Conservation (phyloP, 2,329 filamentous ascomycete species). For the Talaromyces amestolkiae region DNA sequence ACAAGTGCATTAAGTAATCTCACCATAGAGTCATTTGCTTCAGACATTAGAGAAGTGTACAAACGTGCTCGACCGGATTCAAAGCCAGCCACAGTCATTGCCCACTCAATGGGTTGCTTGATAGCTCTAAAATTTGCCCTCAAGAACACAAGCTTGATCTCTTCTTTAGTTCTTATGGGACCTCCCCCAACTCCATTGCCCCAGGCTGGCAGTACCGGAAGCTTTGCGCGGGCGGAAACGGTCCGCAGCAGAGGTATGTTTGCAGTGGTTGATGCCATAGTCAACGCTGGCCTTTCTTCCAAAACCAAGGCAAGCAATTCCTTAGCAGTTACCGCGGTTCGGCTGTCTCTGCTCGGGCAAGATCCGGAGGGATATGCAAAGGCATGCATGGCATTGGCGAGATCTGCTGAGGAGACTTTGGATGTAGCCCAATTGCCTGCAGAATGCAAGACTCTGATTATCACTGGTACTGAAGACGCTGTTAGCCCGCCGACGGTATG, state of each 20-base stretch:
- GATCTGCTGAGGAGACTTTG: constrained; percentile 31
- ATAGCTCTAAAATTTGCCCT: constrained; percentile 47
- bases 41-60: constrained; percentile 45
- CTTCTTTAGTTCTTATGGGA: constrained; percentile 49
- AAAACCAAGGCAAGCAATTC: constrained; percentile 40
- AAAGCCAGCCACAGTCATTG: constrained; percentile 44
- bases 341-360: constrained; percentile 47
- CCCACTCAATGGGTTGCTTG: constrained; percentile 54
- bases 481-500: constrained; percentile 40
- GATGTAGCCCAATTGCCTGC: constrained; percentile 30
- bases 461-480: constrained; percentile 50
- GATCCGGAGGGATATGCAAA: constrained; percentile 58
- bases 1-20: constrained; percentile 47
- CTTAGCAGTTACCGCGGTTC: constrained; percentile 43
- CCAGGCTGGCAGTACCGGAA: constrained; percentile 30
- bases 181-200: constrained; percentile 50
- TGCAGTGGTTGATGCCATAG: constrained; percentile 42
- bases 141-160: constrained; percentile 41
- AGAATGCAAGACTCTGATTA: constrained; percentile 32
- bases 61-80: constrained; percentile 25
- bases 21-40: constrained; percentile 45
- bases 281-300: constrained; percentile 37
- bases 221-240: constrained; percentile 37
- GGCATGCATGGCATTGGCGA: constrained; percentile 50
- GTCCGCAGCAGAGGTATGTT: constrained; percentile 49